These are phyloP conservation scores for Rhynchosporium agropyri DNA, from an alignment of 2,329 filamentous ascomycete species.

Conservation along the genomic window DNA sequence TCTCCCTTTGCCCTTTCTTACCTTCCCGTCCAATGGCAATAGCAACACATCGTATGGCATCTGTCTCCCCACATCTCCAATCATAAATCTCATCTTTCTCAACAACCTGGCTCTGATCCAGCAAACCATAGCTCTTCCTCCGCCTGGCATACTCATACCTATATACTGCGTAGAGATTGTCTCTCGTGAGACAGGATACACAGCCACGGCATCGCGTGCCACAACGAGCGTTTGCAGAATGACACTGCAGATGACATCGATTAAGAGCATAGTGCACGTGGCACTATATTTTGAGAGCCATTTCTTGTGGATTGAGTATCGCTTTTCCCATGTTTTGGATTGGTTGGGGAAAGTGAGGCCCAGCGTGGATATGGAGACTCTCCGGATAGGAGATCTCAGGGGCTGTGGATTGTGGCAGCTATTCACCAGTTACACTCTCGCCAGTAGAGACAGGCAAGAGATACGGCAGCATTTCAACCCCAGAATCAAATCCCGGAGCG, in stretches of 20 bases:
- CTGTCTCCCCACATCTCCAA: not conserved
- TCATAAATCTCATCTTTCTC: not conserved
- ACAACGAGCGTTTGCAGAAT: not conserved
- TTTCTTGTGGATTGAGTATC: slow-evolving; percentile 5
- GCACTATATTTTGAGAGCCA: not conserved
- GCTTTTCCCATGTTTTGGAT: not conserved
- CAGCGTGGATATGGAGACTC: not conserved
- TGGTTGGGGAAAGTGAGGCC: not conserved
- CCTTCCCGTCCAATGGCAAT: not conserved
- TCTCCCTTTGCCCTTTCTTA: no score
- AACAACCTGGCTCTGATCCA: not conserved
- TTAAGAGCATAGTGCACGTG: not conserved
- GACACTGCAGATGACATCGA: not conserved
- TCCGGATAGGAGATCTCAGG: not conserved
- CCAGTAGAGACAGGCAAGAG: not conserved
- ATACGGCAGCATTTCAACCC: not conserved
- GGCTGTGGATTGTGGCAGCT: not conserved
- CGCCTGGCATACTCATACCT: not conserved
- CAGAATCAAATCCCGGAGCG: not conserved
- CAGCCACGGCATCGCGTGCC: slow-evolving; percentile 7
- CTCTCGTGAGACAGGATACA: slow-evolving; percentile 4
- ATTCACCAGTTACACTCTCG: slow-evolving; percentile 1
- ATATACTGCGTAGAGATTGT: not conserved
- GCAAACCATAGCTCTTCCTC: not conserved
- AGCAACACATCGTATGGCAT: not conserved